Conservation (phyloP, 352 stramenopile genomes). For the Phytophthora gonapodyides region DNA sequence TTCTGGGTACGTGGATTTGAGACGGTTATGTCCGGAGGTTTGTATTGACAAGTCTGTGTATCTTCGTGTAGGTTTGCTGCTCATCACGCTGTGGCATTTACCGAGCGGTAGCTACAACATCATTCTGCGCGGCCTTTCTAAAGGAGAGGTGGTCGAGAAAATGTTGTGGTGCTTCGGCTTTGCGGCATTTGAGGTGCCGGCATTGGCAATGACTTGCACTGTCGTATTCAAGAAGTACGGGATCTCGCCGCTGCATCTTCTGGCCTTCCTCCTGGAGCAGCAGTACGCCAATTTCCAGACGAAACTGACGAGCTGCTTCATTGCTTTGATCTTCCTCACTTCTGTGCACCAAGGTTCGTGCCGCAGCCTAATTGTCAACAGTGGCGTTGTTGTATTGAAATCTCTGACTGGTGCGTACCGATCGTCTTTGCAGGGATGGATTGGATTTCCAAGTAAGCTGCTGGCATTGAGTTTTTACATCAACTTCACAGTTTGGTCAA, state of each 20-base stretch:
- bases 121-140: constrained; percentile 15
- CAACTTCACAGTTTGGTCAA: too few species aligned
- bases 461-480: too few species aligned
- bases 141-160: constrained; percentile 6
- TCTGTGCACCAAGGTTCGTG: constrained; percentile 29
- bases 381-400: too few species aligned
- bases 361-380: too few species aligned
- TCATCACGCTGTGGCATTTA: constrained; percentile 30
- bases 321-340: constrained; percentile 23
- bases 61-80: constrained; percentile 20
- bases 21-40: neutral
- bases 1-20: constrained; percentile 21
- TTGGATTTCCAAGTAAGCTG: constrained; percentile 4
- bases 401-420: too few species aligned
- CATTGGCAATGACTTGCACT: constrained; percentile 21
- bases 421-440: constrained; percentile 2
- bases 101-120: constrained; percentile 37
- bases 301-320: constrained; percentile 33
- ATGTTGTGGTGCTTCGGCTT: constrained; percentile 16
- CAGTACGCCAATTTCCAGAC: constrained; percentile 38
- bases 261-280: constrained; percentile 47
- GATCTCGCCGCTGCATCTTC: constrained; percentile 26
- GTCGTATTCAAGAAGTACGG: constrained; percentile 36
- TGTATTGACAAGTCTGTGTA: constrained; percentile 10
- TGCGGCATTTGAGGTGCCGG: constrained; percentile 16